Percentiles rank a stretch among this genome's conserved stretches.
Conservation (phyloP, 139 green algal genomes). For the Chlorella ohadii region DNA sequence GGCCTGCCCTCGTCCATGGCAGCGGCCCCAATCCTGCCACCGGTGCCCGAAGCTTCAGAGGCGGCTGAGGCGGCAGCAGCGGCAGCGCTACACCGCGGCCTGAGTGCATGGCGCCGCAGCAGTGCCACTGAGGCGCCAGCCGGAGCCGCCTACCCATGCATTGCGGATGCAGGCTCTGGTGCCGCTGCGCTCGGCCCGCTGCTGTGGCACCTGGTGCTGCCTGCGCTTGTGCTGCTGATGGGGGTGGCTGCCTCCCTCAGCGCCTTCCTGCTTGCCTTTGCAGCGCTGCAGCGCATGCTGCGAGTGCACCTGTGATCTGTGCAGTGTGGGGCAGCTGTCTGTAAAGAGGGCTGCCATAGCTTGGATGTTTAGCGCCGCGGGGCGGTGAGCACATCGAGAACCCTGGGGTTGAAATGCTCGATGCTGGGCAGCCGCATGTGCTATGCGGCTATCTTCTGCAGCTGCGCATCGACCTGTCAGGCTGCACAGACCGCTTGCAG, state of each 20-base stretch:
- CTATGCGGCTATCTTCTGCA: too few relatives aligned
- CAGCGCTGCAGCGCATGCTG: not conserved
- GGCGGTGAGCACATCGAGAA: too few relatives aligned
- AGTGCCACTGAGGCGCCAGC: not conserved
- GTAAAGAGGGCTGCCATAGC: too few relatives aligned
- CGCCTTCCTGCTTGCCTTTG: conserved; percentile 33
- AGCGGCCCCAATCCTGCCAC: not conserved
- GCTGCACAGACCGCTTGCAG: too few relatives aligned
- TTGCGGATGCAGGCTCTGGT: not conserved
- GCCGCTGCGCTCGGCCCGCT: not conserved
- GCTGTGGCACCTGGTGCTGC: conserved; percentile 39
- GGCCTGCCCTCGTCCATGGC: not conserved
- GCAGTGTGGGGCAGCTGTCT: too few relatives aligned
- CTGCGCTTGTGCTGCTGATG: conserved; percentile 35
- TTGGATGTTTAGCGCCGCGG: too few relatives aligned
- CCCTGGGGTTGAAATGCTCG: too few relatives aligned
- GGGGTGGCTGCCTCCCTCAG: conserved; percentile 31
- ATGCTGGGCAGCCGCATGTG: too few relatives aligned
- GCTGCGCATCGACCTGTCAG: too few relatives aligned
- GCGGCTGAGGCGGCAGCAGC: not conserved
- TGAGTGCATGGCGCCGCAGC: too few relatives aligned
- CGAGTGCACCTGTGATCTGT: too few relatives aligned
- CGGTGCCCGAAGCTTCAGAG: not conserved
- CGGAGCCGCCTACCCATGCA: not conserved
- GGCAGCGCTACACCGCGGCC: not conserved